These are phyloP conservation scores for Volutella citrinella DNA, from an alignment of 2,329 filamentous ascomycete species.

Conservation along the genomic window DNA sequence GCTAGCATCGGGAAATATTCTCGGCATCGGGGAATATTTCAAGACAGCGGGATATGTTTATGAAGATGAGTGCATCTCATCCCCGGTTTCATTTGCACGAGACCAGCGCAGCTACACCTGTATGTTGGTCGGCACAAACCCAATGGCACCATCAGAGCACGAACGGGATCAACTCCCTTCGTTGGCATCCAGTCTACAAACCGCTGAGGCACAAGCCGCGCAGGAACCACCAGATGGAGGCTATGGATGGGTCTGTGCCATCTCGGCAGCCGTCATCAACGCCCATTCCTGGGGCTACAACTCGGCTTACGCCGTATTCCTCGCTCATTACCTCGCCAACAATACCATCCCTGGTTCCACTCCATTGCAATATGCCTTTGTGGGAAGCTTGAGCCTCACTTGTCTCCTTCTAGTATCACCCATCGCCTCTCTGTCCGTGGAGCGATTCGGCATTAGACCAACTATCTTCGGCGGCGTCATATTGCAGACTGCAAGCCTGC, in stretches of 20 bases:
- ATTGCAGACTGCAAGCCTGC: slow-evolving; percentile 48
- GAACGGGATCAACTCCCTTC: too few relatives aligned
- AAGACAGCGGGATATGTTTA: too few relatives aligned
- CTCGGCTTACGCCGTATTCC: slow-evolving; percentile 51
- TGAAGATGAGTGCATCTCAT: too few relatives aligned
- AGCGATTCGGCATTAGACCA: slow-evolving; percentile 27
- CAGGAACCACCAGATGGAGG: slow-evolving; percentile 49
- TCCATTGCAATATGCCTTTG: slow-evolving; percentile 54
- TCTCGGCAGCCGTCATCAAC: slow-evolving; percentile 31
- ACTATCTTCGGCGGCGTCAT: slow-evolving; percentile 51
- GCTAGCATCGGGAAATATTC: too few relatives aligned
- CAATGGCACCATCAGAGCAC: too few relatives aligned
- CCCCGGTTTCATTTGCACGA: too few relatives aligned
- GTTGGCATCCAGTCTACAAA: too few relatives aligned
- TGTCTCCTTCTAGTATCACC: slow-evolving; percentile 40
- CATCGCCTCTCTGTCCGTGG: slow-evolving; percentile 25
- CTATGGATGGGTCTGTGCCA: slow-evolving; percentile 41
- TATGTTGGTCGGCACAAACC: too few relatives aligned
- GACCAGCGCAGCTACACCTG: too few relatives aligned
- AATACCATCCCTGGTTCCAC: slow-evolving; percentile 49
- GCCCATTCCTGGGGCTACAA: slow-evolving; percentile 40
- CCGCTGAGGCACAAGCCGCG: too few relatives aligned
- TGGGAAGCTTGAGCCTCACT: slow-evolving; percentile 56
- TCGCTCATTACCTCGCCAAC: slow-evolving; percentile 53
- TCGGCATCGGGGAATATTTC: too few relatives aligned